phyloP scores from a whole-genome alignment of 805 yeast species.

The Suhomyces sp. region DNA sequence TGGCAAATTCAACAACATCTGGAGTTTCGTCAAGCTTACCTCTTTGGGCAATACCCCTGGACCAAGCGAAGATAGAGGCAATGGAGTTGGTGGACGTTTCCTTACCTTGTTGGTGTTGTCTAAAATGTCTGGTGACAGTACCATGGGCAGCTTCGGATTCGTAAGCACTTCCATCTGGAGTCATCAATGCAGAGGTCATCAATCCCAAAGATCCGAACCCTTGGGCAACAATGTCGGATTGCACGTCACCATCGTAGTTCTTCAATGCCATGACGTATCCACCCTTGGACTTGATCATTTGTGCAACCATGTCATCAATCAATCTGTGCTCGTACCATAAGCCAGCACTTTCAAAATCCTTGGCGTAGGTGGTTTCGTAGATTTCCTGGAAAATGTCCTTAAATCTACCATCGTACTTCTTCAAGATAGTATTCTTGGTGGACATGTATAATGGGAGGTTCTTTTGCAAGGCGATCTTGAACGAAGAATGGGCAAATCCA shows the following conservation, averaged over 20 bases:
- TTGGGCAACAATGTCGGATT: constrained; percentile 82
- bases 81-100: constrained; percentile 84
- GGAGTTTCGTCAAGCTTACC: constrained; percentile 74
- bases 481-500: constrained; percentile 79
- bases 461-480: constrained; percentile 67
- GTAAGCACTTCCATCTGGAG: constrained; percentile 84
- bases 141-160: constrained; percentile 89
- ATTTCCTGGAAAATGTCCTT: constrained; percentile 75
- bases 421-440: constrained; percentile 78
- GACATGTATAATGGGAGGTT: constrained; percentile 65
- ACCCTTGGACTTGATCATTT: constrained; percentile 82
- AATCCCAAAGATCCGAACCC: constrained; percentile 83
- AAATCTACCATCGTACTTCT: constrained; percentile 80
- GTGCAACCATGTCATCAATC: constrained; percentile 88
- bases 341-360: constrained; percentile 56
- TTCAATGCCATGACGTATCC: constrained; percentile 80
- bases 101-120: constrained; percentile 78
- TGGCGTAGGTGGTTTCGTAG: constrained; percentile 57
- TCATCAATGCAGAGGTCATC: constrained; percentile 80
- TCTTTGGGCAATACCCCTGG: constrained; percentile 81
- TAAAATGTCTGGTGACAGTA: constrained; percentile 82
- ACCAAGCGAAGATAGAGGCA: constrained; percentile 84
- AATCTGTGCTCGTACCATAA: constrained; percentile 78
- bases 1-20: constrained; percentile 66
- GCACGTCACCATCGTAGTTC: constrained; percentile 86